Base-by-base conservation (phyloP, 495 filamentous ascomycete genomes). In the Parachaetomium inaequale region DNA sequence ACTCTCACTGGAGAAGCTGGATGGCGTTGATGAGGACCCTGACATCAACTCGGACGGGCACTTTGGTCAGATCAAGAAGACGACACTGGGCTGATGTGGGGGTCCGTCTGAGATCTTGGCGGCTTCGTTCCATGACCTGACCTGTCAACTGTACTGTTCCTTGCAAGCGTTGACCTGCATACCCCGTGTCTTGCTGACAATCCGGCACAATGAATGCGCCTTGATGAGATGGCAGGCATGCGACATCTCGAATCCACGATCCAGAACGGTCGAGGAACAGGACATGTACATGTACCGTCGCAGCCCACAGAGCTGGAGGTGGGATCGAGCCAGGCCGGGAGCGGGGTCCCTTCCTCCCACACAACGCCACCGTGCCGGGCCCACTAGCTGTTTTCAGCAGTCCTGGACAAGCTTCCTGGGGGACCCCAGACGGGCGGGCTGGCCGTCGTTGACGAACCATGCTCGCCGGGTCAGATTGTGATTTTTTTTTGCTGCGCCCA, bases 281-380 rank as follows among this genome's bases (percentile, higher is more conserved):
- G 12, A 40, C 29, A 21, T 17, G 15, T n/a, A 28, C 53, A 52
- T 36, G 31, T 54, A 28, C 52, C 21, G 32, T 55, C 21, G 32
- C 21, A 55, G 43, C 25, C 25, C 40, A 28, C 7, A 19, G 4
- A 17, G 11, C 11, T 6, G 17, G 28, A 19, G 28, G 40, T 58
- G 42, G 40, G 55, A 58, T 23, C 46, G 31, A 23, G 5, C 36
- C 36, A 40, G 36, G 8, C n/a, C 38, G 26, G n/a, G 61, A 59
- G 56, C 50, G 57, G 62, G 62, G 50, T 51, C n/a, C n/a, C n/a
- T 55, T 17, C 62, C 55, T 56, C 51, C 62, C 56, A 59, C 62
- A 23, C 56, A 21, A 46, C 49, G 55, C 55, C 62, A 54, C 56
- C 62, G 50, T 38, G 40, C 54, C 50, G 62, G 47, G 29, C 21